A percentile compares a stretch with the other conserved stretches of the same genome.
Conservation (phyloP, 2,329 filamentous ascomycete species). For the Thermothelomyces thermophilus region DNA sequence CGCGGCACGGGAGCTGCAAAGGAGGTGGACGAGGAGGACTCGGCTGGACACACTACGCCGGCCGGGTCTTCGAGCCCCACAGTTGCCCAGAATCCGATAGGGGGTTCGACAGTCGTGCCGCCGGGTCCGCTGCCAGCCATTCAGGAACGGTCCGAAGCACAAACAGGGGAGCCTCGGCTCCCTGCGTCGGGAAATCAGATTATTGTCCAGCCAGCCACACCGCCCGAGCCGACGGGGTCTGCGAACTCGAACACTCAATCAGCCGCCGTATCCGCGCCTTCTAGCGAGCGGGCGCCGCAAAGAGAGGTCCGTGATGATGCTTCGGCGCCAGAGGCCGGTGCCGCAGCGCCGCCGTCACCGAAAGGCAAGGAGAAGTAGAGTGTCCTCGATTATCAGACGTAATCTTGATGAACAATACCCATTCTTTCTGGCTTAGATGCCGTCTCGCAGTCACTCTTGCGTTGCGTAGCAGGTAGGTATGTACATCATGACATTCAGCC, state of each 20-base stretch:
- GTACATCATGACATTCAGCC: too few species aligned
- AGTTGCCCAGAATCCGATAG: background rate
- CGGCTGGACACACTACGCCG: background rate
- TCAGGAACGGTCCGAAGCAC: slow-evolving; percentile 6
- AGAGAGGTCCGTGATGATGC: background rate
- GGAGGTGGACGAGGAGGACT: slow-evolving; percentile 11
- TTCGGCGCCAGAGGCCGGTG: background rate
- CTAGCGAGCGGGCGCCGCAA: slow-evolving; percentile 1
- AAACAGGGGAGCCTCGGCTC: slow-evolving; percentile 11
- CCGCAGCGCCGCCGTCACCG: background rate
- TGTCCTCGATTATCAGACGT: background rate
- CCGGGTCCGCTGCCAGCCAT: slow-evolving; percentile 11
- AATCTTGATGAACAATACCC: too few species aligned
- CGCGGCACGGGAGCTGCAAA: background rate
- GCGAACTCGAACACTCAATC: slow-evolving; percentile 7
- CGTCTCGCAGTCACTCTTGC: too few species aligned
- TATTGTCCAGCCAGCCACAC: background rate
- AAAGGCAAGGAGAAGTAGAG: slow-evolving; percentile 14
- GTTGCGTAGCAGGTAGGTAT: too few species aligned
- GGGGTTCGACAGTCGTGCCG: slow-evolving; percentile 1
- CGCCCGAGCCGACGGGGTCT: slow-evolving; percentile 1
- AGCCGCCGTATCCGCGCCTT: slow-evolving; percentile 12
- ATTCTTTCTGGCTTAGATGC: too few species aligned
- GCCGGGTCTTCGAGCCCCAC: background rate
- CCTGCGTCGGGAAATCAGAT: slow-evolving; percentile 5